A percentile compares a stretch with the other conserved stretches of the same genome.
These are phyloP conservation scores for Gonium pectorale DNA, from an alignment of 139 green algal species.

Conservation along the genomic window DNA sequence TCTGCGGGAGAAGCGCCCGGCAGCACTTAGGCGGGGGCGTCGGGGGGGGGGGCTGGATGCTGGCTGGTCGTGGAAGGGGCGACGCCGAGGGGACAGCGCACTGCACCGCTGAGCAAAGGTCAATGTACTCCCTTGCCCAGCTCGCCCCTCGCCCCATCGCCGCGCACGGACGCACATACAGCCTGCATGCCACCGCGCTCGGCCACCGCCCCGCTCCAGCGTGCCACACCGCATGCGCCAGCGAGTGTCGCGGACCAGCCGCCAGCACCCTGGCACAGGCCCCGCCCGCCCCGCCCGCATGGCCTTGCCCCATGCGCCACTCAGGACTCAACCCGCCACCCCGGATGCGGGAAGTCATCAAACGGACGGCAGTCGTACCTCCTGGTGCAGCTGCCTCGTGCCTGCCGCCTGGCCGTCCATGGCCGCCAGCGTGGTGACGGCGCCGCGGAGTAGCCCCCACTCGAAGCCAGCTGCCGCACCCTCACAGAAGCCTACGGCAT, in stretches of 20 bases:
- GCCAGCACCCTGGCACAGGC: neutral
- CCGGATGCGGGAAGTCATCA: too few relatives aligned
- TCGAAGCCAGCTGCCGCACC: constrained; percentile 44
- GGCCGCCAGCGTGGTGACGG: constrained; percentile 22
- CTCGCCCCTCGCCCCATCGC: neutral
- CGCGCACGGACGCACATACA: too few relatives aligned
- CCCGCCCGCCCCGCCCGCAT: neutral
- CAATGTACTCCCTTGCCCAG: neutral
- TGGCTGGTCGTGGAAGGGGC: too few relatives aligned
- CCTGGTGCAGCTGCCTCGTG: neutral
- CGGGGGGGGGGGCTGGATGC: too few relatives aligned
- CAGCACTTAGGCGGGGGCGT: neutral
- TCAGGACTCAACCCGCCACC: too few relatives aligned
- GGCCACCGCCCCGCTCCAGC: too few relatives aligned
- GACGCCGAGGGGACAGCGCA: neutral
- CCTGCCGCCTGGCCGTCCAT: constrained; percentile 16
- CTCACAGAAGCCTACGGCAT: constrained; percentile 46
- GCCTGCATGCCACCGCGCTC: too few relatives aligned
- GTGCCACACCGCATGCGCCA: too few relatives aligned
- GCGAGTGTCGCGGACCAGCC: too few relatives aligned
- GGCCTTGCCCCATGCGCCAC: too few relatives aligned
- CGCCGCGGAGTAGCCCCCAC: constrained; percentile 33
- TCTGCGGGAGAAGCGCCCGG: constrained; percentile 5
- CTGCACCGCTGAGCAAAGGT: neutral
- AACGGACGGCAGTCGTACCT: neutral